Conservation (phyloP, 176 grass and related monocot genomes). For the Poa pratensis region DNA sequence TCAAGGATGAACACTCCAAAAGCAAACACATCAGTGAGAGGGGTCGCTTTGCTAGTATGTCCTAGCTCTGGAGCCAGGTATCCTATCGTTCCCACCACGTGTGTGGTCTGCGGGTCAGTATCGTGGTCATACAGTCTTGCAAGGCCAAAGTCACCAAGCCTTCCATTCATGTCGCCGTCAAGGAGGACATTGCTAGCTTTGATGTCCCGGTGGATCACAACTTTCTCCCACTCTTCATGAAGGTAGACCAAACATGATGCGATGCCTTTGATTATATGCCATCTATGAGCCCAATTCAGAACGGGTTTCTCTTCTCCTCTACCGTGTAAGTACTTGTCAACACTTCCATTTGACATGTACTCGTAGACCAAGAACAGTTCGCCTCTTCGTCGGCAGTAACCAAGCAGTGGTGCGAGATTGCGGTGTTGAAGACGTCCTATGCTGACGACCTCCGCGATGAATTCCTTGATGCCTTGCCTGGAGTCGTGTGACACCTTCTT, state of each 20-base stretch:
- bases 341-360: background rate
- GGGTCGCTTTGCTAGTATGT: background rate
- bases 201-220: background rate
- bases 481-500: constrained; percentile 9
- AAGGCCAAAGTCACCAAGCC: background rate
- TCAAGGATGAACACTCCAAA: background rate
- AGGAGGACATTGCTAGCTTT: background rate
- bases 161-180: background rate
- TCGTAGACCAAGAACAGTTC: background rate
- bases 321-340: background rate
- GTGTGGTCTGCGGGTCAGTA: background rate
- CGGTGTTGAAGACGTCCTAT: background rate
- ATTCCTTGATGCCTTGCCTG: background rate
- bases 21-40: background rate
- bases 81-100: background rate
- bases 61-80: constrained; percentile 1
- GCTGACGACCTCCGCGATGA: background rate
- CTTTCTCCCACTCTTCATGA: background rate
- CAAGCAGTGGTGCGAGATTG: background rate
- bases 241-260: background rate
- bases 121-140: background rate
- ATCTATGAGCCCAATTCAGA: background rate
- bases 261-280: background rate
- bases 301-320: background rate
- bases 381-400: background rate